phyloP scores from a whole-genome alignment of 495 filamentous ascomycete species.

The Copromyces sp. region DNA sequence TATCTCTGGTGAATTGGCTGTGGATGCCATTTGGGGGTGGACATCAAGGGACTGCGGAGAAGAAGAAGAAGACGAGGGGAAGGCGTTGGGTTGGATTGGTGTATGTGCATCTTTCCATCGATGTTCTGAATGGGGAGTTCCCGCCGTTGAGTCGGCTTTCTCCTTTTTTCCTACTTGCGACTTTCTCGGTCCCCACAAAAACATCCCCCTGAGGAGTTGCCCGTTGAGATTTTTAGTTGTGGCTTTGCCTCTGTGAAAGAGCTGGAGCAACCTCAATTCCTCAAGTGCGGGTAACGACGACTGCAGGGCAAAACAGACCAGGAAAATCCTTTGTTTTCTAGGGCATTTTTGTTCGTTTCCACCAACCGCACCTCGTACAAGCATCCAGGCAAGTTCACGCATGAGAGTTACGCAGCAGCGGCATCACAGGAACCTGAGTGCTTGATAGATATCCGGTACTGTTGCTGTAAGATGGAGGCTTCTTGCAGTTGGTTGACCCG shows the following conservation, averaged over 20 bases:
- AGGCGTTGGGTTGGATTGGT: background rate
- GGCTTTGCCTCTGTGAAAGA: background rate
- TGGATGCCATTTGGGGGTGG: background rate
- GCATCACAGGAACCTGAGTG: background rate
- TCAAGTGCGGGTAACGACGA: background rate
- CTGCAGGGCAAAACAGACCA: background rate
- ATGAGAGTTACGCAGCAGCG: background rate
- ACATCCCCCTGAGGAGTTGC: background rate
- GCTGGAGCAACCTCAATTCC: background rate
- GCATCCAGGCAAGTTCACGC: background rate
- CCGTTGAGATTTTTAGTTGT: background rate
- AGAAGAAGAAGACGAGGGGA: background rate
- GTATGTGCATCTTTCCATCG: background rate
- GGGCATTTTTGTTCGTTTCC: background rate
- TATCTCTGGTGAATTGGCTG: background rate
- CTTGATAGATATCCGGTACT: background rate
- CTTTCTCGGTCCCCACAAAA: background rate
- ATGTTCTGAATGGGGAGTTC: background rate
- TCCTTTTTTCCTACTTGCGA: background rate
- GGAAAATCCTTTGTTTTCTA: background rate
- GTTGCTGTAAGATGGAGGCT: background rate
- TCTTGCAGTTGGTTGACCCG: background rate
- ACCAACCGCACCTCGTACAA: background rate
- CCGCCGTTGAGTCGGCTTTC: background rate
- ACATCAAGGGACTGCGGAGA: background rate